These are phyloP conservation scores for Exidia glandulosa DNA, from an alignment of 768 basidiomycete species.

Conservation along the genomic window DNA sequence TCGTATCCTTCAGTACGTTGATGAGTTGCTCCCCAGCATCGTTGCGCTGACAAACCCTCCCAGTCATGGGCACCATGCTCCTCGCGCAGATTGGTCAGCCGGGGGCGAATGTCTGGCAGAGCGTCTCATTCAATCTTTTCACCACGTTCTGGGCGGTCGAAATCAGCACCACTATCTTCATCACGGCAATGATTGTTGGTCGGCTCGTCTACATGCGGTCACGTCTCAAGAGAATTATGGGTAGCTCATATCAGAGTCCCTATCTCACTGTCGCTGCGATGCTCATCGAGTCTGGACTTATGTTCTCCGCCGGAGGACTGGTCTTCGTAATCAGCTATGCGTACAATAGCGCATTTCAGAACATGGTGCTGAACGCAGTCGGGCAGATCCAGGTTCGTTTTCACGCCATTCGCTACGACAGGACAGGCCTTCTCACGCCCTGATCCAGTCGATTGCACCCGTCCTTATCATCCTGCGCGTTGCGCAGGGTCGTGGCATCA, in stretches of 20 bases:
- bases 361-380: constrained; percentile 22
- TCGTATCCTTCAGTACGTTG: neutral
- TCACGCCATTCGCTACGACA: neutral
- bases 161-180: constrained; percentile 20
- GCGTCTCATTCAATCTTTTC: neutral
- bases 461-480: constrained; percentile 27
- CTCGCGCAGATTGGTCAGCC: neutral
- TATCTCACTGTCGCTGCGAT: constrained; percentile 11
- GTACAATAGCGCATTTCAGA: constrained; percentile 16
- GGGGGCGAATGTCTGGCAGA: neutral
- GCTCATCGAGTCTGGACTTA: constrained; percentile 25
- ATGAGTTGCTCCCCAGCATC: no score
- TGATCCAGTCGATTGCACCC: no score
- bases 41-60: no score
- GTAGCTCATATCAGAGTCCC: constrained; percentile 6
- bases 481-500: constrained; percentile 15
- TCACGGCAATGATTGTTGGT: constrained; percentile 21
- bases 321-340: constrained; percentile 23
- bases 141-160: constrained; percentile 9
- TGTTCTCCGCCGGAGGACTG: constrained; percentile 16
- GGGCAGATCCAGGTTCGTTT: constrained; percentile 16
- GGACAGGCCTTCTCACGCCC: neutral
- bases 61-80: neutral
- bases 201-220: constrained; percentile 19
- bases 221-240: constrained; percentile 6